Percentiles rank a stretch among this genome's conserved stretches.
Evolutionary conservation across 768 basidiomycete species (phyloP).

Genomic region (Trametes coccinea): DNA sequence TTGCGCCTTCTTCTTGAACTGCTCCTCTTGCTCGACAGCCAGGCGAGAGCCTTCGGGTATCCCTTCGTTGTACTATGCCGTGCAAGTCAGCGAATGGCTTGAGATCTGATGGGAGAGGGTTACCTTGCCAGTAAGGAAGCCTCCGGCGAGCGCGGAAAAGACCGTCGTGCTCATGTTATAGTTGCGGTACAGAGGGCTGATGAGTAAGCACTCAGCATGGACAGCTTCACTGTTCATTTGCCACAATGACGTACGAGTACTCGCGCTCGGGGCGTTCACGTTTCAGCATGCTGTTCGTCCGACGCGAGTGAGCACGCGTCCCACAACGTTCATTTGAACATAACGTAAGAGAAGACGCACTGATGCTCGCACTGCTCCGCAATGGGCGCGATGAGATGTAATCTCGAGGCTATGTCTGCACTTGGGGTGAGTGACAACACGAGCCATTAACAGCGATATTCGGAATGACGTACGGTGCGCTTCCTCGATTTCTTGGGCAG

Average conservation of each 20-base stretch:
- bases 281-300: slow-evolving; percentile 58
- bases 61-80: slow-evolving; percentile 63
- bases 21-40: slow-evolving; percentile 46
- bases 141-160: slow-evolving; percentile 70
- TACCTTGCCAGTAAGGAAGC: slow-evolving; percentile 78
- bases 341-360: slow-evolving; percentile 35
- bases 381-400: slow-evolving; percentile 68
- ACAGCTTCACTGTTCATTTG: no score
- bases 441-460: neutral
- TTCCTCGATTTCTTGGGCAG: slow-evolving; percentile 40
- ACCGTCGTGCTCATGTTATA: slow-evolving; percentile 69
- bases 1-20: slow-evolving; percentile 51
- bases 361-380: slow-evolving; percentile 77
- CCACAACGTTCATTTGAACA: no score
- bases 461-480: slow-evolving; percentile 28
- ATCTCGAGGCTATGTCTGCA: slow-evolving; percentile 62
- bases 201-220: no score
- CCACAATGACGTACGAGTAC: slow-evolving; percentile 47
- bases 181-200: slow-evolving; percentile 60
- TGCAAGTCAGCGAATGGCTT: neutral
- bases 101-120: neutral
- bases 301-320: neutral
- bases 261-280: slow-evolving; percentile 83
- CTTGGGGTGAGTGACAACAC: neutral
- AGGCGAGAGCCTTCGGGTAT: slow-evolving; percentile 76